Conservation (phyloP, 768 basidiomycete species). For the Gymnopilus junonius region DNA sequence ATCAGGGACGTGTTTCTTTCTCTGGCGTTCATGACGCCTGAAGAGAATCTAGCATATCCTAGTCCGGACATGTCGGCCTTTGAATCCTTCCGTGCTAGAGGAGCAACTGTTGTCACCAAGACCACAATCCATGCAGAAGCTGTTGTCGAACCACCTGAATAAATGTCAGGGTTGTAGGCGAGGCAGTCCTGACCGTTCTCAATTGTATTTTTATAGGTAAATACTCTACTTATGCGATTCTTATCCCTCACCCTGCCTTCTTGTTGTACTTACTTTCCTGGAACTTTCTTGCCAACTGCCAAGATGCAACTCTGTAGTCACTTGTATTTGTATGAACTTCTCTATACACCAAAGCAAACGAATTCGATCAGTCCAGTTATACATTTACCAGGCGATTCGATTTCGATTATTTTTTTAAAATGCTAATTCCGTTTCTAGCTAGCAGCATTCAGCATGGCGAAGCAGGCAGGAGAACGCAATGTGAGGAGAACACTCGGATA, state of each 20-base stretch:
- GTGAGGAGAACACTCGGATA: too few species aligned
- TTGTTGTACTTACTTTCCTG: neutral
- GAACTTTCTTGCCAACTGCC: neutral
- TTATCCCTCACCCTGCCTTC: neutral
- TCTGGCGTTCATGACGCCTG: neutral
- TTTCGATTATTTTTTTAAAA: too few species aligned
- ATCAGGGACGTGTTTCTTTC: neutral
- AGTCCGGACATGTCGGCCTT: neutral
- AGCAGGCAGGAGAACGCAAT: too few species aligned
- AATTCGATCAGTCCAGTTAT: too few species aligned
- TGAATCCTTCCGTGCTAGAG: constrained; percentile 2
- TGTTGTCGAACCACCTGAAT: neutral
- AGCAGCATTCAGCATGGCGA: too few species aligned
- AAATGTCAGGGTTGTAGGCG: neutral
- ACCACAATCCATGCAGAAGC: neutral
- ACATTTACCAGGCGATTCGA: too few species aligned
- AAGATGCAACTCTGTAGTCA: neutral
- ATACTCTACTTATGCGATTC: neutral
- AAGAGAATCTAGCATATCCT: neutral
- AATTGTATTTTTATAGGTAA: neutral
- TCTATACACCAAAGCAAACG: too few species aligned
- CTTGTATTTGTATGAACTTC: neutral
- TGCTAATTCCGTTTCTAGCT: too few species aligned
- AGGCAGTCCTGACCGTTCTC: neutral
- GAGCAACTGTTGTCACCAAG: neutral